phyloP scores from a whole-genome alignment of 148 eudicot species.

The Cornus controversa region DNA sequence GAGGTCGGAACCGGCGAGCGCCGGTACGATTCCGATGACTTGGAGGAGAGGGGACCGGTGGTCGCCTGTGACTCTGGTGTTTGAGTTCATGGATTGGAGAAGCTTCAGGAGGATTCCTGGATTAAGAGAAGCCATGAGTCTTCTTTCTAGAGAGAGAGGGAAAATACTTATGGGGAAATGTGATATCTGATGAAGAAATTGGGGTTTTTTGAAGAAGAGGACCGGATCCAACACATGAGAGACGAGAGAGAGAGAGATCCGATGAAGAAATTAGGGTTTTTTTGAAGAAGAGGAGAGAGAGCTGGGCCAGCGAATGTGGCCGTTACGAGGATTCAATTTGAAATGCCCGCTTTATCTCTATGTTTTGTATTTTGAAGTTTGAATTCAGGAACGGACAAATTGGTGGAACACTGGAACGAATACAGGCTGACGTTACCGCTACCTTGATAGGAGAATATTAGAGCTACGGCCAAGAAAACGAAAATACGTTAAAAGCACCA shows the following conservation, averaged over 20 bases:
- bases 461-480: too few species aligned
- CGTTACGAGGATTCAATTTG: conserved; percentile 33
- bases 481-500: too few species aligned
- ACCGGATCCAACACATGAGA: conserved; percentile 7
- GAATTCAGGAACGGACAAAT: conserved; percentile 22
- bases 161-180: background rate
- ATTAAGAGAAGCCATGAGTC: conserved; percentile 69
- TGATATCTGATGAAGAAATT: background rate
- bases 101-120: conserved; percentile 91
- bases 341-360: conserved; percentile 23
- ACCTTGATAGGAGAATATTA: too few species aligned
- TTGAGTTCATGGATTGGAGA: conserved; percentile 77
- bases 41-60: conserved; percentile 91
- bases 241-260: background rate
- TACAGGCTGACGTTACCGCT: too few species aligned
- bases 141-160: conserved; percentile 5
- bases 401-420: background rate
- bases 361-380: conserved; percentile 8
- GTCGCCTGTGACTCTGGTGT: conserved; percentile 72
- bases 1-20: conserved; percentile 38
- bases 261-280: too few species aligned
- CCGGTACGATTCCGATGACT: conserved; percentile 78
- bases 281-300: background rate
- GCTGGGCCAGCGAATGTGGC: conserved; percentile 11
- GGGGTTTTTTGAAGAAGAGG: background rate